Percentiles rank a stretch among this genome's conserved stretches.
phyloP scores from a whole-genome alignment of 805 yeast genomes.

The Ogataea naganishii region DNA sequence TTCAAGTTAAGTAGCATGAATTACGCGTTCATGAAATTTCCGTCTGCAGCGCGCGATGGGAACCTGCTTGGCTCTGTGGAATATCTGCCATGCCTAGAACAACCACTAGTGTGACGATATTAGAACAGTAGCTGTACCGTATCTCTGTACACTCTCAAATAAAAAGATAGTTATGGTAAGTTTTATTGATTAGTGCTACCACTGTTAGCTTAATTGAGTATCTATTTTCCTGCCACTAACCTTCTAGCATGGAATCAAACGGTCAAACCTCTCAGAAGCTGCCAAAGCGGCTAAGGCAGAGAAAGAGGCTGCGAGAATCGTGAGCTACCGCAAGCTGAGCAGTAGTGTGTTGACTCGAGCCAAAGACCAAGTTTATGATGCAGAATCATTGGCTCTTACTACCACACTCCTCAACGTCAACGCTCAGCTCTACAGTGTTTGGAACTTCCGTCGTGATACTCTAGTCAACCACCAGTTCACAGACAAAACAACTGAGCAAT shows the following conservation, averaged over 20 bases:
- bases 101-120: too few relatives aligned
- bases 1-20: too few relatives aligned
- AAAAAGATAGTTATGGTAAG: too few relatives aligned
- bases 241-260: conserved; percentile 61
- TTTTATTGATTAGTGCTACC: too few relatives aligned
- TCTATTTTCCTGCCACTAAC: conserved; percentile 3
- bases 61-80: too few relatives aligned
- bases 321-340: conserved; percentile 40
- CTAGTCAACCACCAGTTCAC: conserved; percentile 27
- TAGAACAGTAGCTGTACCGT: too few relatives aligned
- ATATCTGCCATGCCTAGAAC: too few relatives aligned
- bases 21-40: too few relatives aligned
- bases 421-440: conserved; percentile 82
- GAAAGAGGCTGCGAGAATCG: conserved; percentile 55
- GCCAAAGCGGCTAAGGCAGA: conserved; percentile 40
- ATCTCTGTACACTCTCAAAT: too few relatives aligned
- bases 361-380: conserved; percentile 18
- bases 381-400: conserved; percentile 41
- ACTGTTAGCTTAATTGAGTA: too few relatives aligned
- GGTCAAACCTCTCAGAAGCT: conserved; percentile 48
- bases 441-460: conserved; percentile 85
- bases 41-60: too few relatives aligned
- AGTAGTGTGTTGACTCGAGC: conserved; percentile 31
- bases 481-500: conserved; percentile 11
- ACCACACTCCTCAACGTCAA: conserved; percentile 51